These are phyloP conservation scores for Pseudogymnoascus sp. DNA, from an alignment of 2,329 filamentous ascomycete species.

Conservation along the genomic window DNA sequence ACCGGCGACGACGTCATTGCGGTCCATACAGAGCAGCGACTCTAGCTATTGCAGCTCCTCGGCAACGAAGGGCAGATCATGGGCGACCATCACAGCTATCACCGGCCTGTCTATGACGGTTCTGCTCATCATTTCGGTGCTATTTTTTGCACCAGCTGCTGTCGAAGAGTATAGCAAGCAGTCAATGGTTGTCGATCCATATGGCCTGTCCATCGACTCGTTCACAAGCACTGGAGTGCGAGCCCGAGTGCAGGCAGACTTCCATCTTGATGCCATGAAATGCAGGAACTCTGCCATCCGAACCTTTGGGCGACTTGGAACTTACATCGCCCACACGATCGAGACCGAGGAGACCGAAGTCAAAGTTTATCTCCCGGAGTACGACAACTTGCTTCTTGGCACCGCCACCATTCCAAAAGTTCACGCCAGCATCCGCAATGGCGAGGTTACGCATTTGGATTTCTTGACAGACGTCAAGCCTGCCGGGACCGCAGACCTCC, in stretches of 20 bases:
- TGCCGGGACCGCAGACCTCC: slow-evolving; percentile 68
- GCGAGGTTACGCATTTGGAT: slow-evolving; percentile 67
- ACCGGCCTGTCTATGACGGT: slow-evolving; percentile 52
- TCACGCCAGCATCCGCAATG: slow-evolving; percentile 67
- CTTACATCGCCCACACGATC: slow-evolving; percentile 70
- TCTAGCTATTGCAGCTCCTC: slow-evolving; percentile 22
- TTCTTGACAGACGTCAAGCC: slow-evolving; percentile 69
- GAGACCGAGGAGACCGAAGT: slow-evolving; percentile 66
- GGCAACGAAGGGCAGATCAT: slow-evolving; percentile 42
- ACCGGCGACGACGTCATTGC: slow-evolving; percentile 28
- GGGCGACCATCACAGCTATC: slow-evolving; percentile 74
- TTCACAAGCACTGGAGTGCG: slow-evolving; percentile 71
- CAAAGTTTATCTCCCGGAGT: slow-evolving; percentile 73
- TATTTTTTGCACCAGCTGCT: slow-evolving; percentile 71
- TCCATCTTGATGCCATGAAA: slow-evolving; percentile 68
- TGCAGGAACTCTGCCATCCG: slow-evolving; percentile 65
- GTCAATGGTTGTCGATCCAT: slow-evolving; percentile 73
- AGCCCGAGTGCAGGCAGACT: slow-evolving; percentile 72
- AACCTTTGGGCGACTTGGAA: slow-evolving; percentile 67
- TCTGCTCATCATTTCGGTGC: slow-evolving; percentile 63
- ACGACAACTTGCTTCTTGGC: slow-evolving; percentile 68
- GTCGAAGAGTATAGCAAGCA: slow-evolving; percentile 81
- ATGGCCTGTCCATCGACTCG: slow-evolving; percentile 74
- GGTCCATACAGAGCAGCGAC: slow-evolving; percentile 26
- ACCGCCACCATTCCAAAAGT: slow-evolving; percentile 68